A percentile compares a stretch with the other conserved stretches of the same genome.
Conservation (phyloP, 1,139 yeast species). For the Candida tropicalis region DNA sequence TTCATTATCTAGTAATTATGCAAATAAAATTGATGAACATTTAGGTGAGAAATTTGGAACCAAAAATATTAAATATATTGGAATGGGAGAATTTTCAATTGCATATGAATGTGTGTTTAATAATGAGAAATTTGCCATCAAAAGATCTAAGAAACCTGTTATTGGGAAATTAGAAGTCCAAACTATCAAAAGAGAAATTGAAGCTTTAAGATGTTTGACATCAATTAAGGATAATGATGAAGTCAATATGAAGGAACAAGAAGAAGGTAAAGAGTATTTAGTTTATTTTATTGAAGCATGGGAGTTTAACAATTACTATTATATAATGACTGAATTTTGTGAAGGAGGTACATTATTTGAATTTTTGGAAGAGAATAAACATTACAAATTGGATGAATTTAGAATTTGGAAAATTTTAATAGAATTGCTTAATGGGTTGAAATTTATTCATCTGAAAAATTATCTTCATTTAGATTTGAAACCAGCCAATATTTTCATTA, state of each 20-base stretch:
- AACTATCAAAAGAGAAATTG: conserved; percentile 43
- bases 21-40: conserved; percentile 53
- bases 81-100: conserved; percentile 85
- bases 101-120: conserved; percentile 79
- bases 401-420: conserved; percentile 94
- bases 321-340: conserved; percentile 93
- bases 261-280: conserved; percentile 76
- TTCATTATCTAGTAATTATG: conserved; percentile 8
- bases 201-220: conserved; percentile 45
- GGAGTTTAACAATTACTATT: conserved; percentile 75
- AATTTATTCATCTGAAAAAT: conserved; percentile 75
- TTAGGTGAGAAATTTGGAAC: conserved; percentile 66
- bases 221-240: conserved; percentile 43
- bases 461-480: conserved; percentile 86
- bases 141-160: conserved; percentile 65
- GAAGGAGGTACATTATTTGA: conserved; percentile 90
- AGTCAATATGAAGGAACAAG: conserved; percentile 54
- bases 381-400: conserved; percentile 91
- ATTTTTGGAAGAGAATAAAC: conserved; percentile 70
- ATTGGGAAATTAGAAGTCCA: conserved; percentile 44
- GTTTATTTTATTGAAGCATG: conserved; percentile 83
- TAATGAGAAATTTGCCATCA: conserved; percentile 77
- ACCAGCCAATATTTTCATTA: conserved; percentile 92
- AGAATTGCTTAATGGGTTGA: conserved; percentile 77
- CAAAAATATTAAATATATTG: conserved; percentile 66